These are phyloP conservation scores for Wickerhamiella qilinensis DNA, from an alignment of 805 yeast species.

Conservation along the genomic window DNA sequence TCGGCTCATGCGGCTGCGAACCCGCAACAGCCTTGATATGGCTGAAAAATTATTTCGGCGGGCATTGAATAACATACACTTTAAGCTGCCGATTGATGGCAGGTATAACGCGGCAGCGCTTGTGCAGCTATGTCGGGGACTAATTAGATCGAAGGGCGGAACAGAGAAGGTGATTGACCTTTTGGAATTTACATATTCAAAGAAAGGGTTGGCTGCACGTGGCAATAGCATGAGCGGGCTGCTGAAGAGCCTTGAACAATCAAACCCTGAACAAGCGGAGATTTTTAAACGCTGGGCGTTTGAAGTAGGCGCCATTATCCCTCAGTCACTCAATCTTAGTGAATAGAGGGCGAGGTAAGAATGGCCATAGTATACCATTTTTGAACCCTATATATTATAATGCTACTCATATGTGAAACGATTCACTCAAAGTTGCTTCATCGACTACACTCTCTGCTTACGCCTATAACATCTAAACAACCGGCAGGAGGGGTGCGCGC, in stretches of 20 bases:
- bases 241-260: not conserved
- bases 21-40: conserved; percentile 5
- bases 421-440: not conserved
- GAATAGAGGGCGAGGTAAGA: too few relatives aligned
- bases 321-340: too few relatives aligned
- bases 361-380: not conserved
- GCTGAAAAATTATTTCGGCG: conserved; percentile 12
- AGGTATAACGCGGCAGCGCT: not conserved
- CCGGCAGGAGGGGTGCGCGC: too few relatives aligned
- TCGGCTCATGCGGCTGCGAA: conserved; percentile 7
- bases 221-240: not conserved
- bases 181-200: not conserved
- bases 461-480: too few relatives aligned
- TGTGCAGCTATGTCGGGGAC: not conserved
- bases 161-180: not conserved
- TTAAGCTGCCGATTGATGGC: conserved; percentile 1
- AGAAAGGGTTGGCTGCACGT: not conserved
- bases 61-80: conserved; percentile 7
- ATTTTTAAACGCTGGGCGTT: not conserved
- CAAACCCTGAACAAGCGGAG: not conserved
- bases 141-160: not conserved
- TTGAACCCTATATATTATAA: not conserved
- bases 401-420: not conserved
- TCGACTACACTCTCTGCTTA: too few relatives aligned
- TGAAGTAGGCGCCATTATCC: not conserved